These are phyloP conservation scores for Isoetes taiwanensis DNA, from an alignment of 75 land plant genomes.

Conservation along the genomic window DNA sequence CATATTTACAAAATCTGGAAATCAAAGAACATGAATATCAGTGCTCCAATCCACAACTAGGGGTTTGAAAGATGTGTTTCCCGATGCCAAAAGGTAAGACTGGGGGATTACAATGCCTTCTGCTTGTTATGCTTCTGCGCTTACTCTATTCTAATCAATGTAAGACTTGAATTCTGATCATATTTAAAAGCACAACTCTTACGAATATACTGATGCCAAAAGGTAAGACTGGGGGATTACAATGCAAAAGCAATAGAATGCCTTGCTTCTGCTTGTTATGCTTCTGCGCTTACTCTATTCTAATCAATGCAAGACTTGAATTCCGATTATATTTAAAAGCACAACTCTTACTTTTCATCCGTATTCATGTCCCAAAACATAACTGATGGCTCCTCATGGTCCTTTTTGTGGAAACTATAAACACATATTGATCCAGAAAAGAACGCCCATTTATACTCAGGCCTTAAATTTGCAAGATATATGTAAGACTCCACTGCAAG, in stretches of 20 bases:
- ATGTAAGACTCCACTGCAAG: conserved; percentile 31
- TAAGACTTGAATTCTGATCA: background rate
- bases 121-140: too few relatives aligned
- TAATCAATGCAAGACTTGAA: background rate
- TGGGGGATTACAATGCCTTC: too few relatives aligned
- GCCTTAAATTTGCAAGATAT: conserved; percentile 28
- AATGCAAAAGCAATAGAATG: too few relatives aligned
- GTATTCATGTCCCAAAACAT: conserved; percentile 30
- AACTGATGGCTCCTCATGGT: conserved; percentile 19
- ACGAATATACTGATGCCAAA: too few relatives aligned
- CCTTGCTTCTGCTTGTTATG: too few relatives aligned
- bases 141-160: too few relatives aligned
- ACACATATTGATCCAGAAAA: conserved; percentile 18
- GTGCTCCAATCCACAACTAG: too few relatives aligned
- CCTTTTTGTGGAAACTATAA: conserved; percentile 20
- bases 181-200: background rate
- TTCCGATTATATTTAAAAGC: background rate
- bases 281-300: too few relatives aligned
- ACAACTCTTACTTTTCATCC: conserved; percentile 15
- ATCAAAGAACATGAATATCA: background rate
- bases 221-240: too few relatives aligned
- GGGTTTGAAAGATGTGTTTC: too few relatives aligned
- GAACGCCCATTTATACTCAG: conserved; percentile 33
- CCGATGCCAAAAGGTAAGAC: too few relatives aligned
- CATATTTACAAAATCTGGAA: conserved; percentile 19